phyloP scores from a whole-genome alignment of 768 basidiomycete genomes.

The Mycena chlorophos region DNA sequence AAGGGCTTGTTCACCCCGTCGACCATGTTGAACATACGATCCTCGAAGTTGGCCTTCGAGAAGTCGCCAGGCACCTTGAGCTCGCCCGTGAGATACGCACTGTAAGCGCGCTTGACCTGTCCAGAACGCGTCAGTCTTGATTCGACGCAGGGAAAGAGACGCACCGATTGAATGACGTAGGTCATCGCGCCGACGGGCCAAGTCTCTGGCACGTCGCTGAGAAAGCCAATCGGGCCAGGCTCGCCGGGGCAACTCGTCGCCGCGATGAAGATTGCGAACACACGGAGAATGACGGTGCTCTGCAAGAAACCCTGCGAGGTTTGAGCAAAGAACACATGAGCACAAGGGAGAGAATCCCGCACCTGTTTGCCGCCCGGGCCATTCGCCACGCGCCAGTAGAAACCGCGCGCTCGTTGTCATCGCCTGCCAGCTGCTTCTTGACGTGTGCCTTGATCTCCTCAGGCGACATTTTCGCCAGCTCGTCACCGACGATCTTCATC shows the following conservation, averaged over 20 bases:
- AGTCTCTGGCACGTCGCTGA: background rate
- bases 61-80: background rate
- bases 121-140: background rate
- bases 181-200: background rate
- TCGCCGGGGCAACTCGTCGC: background rate
- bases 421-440: background rate
- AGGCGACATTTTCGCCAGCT: background rate
- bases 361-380: background rate
- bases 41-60: background rate
- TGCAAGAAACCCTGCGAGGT: background rate
- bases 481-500: background rate
- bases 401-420: background rate
- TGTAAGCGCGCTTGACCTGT: background rate
- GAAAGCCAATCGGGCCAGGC: background rate
- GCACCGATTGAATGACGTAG: background rate
- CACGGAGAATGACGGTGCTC: background rate
- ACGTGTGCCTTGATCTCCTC: no score
- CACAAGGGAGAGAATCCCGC: background rate
- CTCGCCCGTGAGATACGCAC: background rate
- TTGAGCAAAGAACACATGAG: background rate
- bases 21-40: background rate
- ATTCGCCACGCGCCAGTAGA: background rate
- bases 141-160: background rate
- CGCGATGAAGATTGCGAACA: background rate
- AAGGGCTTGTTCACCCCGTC: conserved; percentile 24